Evolutionary conservation across 257 asterid species (phyloP).

Genomic region (Nicotiana noctiflora): DNA sequence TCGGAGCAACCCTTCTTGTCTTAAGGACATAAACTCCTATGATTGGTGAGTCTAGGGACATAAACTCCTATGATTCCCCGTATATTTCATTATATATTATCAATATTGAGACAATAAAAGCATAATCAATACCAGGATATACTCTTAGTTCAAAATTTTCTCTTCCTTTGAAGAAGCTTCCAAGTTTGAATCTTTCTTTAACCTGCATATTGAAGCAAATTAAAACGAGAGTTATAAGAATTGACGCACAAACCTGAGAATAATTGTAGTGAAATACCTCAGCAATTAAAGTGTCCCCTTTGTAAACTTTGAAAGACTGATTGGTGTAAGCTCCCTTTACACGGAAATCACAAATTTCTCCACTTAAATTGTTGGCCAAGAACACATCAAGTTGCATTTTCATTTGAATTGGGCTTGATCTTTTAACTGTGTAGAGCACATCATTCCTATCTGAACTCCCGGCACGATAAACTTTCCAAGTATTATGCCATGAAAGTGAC

Average conservation of each 20-base stretch:
- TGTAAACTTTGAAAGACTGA: conserved; percentile 33
- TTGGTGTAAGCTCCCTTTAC: conserved; percentile 37
- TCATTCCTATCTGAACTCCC: conserved; percentile 18
- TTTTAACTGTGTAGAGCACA: conserved; percentile 31
- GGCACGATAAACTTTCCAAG: conserved; percentile 36
- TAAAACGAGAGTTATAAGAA: neutral
- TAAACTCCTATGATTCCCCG: neutral
- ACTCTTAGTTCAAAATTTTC: conserved; percentile 41
- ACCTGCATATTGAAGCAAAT: conserved; percentile 19
- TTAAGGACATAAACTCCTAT: too few relatives aligned
- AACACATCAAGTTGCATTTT: conserved; percentile 35
- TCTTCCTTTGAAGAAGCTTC: conserved; percentile 23
- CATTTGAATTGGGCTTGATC: conserved; percentile 28
- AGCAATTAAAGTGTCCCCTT: conserved; percentile 37
- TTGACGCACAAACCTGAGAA: too few relatives aligned
- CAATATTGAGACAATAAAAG: conserved; percentile 31
- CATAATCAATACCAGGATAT: conserved; percentile 46
- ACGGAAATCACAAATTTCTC: conserved; percentile 30
- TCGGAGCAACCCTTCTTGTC: too few relatives aligned
- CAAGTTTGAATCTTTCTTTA: conserved; percentile 29
- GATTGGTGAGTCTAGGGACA: neutral
- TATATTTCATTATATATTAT: conserved; percentile 35
- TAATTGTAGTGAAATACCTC: conserved; percentile 21
- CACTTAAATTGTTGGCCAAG: conserved; percentile 25
- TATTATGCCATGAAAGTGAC: conserved; percentile 27